Conservation (phyloP, 2,329 filamentous ascomycete genomes). For the Colletotrichum spaethianum region DNA sequence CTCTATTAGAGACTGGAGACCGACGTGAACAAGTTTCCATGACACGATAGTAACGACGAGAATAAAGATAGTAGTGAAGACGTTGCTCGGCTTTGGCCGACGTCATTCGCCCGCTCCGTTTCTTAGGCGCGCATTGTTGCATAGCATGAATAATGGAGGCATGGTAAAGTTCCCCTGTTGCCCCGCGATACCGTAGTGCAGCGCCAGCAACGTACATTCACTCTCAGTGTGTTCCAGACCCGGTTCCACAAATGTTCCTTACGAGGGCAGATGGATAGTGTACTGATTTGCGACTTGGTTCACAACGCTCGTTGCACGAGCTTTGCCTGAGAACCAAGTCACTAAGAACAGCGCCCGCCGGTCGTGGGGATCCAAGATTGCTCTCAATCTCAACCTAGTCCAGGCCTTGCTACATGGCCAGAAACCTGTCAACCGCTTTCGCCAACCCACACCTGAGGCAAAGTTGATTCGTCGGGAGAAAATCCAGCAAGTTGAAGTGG, state of each 20-base stretch:
- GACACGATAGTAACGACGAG: neutral
- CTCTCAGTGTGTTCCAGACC: too few species aligned
- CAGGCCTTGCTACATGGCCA: neutral
- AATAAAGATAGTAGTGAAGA: neutral
- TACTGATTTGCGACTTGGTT: too few species aligned
- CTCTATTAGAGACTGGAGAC: neutral
- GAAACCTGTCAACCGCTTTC: neutral
- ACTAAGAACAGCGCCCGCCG: neutral
- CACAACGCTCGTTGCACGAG: too few species aligned
- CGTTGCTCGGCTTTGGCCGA: neutral
- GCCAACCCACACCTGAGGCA: neutral
- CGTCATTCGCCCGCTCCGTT: neutral
- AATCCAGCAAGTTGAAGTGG: neutral
- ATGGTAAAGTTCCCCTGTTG: neutral
- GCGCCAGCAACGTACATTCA: too few species aligned
- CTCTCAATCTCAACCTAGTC: neutral
- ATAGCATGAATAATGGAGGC: neutral
- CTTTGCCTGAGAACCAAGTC: too few species aligned
- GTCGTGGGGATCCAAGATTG: neutral
- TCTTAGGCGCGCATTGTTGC: neutral
- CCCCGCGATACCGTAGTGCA: neutral
- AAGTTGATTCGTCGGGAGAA: neutral
- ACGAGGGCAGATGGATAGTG: too few species aligned
- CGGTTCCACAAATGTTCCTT: too few species aligned
- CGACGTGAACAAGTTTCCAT: neutral